These are phyloP conservation scores for Citrus hindsii DNA, from an alignment of 345 rosid genomes.

Conservation along the genomic window DNA sequence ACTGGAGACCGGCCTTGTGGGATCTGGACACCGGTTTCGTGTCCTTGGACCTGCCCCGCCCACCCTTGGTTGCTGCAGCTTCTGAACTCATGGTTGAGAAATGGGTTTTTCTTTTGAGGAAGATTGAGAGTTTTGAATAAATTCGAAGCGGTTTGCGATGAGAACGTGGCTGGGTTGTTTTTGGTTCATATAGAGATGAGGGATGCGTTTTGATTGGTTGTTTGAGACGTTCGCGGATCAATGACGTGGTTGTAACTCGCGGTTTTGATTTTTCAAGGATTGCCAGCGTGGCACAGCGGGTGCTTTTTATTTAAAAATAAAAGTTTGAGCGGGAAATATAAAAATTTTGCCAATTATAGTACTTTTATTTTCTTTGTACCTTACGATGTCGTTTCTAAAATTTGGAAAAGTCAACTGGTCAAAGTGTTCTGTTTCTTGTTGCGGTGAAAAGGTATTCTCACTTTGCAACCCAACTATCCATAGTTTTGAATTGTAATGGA, in stretches of 20 bases:
- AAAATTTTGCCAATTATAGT: background rate
- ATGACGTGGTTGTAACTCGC: slow-evolving; percentile 18
- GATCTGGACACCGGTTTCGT: slow-evolving; percentile 62
- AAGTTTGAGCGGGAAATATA: slow-evolving; percentile 1
- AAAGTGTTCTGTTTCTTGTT: no score
- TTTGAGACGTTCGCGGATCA: slow-evolving; percentile 23
- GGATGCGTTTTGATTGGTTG: slow-evolving; percentile 26
- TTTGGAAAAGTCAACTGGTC: background rate
- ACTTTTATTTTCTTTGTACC: no score
- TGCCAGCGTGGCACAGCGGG: slow-evolving; percentile 17
- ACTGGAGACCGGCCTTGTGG: slow-evolving; percentile 66
- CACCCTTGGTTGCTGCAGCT: slow-evolving; percentile 40
- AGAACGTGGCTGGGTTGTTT: background rate
- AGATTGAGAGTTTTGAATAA: background rate
- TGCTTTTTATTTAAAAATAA: background rate
- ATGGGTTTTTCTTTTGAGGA: background rate
- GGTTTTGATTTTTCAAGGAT: slow-evolving; percentile 5
- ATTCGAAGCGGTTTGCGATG: background rate
- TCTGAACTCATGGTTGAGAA: slow-evolving; percentile 34
- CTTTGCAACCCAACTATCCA: no score
- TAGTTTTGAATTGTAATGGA: no score
- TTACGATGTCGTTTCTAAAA: background rate
- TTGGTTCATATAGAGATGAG: background rate
- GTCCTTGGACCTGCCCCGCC: slow-evolving; percentile 52
- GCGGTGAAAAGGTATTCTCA: no score